phyloP scores from a whole-genome alignment of 257 asterid species.

The Cruciata laevipes region DNA sequence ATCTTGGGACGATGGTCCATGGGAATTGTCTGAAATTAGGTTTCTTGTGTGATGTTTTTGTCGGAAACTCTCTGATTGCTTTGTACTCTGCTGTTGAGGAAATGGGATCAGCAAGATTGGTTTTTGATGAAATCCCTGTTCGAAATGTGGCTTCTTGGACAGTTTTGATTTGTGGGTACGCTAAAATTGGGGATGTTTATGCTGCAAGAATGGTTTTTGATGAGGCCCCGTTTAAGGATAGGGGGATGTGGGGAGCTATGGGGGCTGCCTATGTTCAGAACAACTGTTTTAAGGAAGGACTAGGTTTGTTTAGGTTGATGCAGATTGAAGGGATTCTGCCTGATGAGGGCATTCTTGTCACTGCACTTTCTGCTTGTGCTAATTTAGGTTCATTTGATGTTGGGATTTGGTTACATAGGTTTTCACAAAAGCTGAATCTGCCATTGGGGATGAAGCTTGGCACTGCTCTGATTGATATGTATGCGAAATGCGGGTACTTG shows the following conservation, averaged over 20 bases:
- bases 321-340: conserved; percentile 51
- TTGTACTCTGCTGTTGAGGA: conserved; percentile 46
- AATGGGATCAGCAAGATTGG: conserved; percentile 46
- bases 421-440: conserved; percentile 30
- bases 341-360: conserved; percentile 55
- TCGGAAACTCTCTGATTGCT: conserved; percentile 46
- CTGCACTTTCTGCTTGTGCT: conserved; percentile 58
- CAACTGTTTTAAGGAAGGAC: conserved; percentile 67
- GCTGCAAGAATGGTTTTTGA: conserved; percentile 55
- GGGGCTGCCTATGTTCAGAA: conserved; percentile 68
- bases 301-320: conserved; percentile 56
- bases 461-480: conserved; percentile 60
- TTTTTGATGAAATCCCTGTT: conserved; percentile 48
- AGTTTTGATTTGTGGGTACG: conserved; percentile 56
- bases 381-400: conserved; percentile 55
- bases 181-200: conserved; percentile 46
- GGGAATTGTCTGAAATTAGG: conserved; percentile 52
- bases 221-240: conserved; percentile 54
- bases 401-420: conserved; percentile 62
- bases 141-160: conserved; percentile 53
- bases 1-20: conserved; percentile 44
- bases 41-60: conserved; percentile 32
- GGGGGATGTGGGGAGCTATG: conserved; percentile 73
- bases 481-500: conserved; percentile 59
- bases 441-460: conserved; percentile 34